Percentiles rank a stretch among this genome's conserved stretches.
These are phyloP conservation scores for Calonectria honghensis DNA, from an alignment of 2,329 filamentous ascomycete species.

Conservation along the genomic window DNA sequence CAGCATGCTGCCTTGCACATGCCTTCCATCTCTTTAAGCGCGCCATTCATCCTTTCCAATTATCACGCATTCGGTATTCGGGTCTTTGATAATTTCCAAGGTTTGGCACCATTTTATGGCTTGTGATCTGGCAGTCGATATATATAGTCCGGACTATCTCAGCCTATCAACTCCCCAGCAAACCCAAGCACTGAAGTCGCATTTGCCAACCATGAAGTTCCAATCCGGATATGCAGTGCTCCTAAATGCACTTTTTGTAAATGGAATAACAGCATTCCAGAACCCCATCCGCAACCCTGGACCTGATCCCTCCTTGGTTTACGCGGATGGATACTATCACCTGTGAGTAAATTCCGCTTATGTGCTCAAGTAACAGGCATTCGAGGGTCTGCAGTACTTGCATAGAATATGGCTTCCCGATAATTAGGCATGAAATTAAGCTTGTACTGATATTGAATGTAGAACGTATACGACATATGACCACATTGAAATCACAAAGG, in stretches of 20 bases:
- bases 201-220: background rate
- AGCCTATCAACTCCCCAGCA: background rate
- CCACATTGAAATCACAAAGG: constrained; percentile 11
- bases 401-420: no score
- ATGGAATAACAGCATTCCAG: background rate
- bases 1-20: background rate
- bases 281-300: constrained; percentile 13
- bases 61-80: background rate
- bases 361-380: background rate
- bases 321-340: constrained; percentile 20
- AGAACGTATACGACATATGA: constrained; percentile 10
- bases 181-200: no score
- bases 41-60: background rate
- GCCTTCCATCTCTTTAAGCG: background rate
- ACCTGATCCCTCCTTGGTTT: constrained; percentile 9
- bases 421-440: background rate
- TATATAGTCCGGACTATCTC: background rate
- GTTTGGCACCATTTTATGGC: background rate
- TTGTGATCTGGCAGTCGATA: background rate
- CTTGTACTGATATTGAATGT: background rate
- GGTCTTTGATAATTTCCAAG: background rate
- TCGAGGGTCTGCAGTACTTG: background rate
- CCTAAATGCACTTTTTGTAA: background rate
- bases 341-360: background rate
- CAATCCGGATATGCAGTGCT: background rate